These are phyloP conservation scores for Flammula alnicola DNA, from an alignment of 1,284 basidiomycete species.

Conservation along the genomic window DNA sequence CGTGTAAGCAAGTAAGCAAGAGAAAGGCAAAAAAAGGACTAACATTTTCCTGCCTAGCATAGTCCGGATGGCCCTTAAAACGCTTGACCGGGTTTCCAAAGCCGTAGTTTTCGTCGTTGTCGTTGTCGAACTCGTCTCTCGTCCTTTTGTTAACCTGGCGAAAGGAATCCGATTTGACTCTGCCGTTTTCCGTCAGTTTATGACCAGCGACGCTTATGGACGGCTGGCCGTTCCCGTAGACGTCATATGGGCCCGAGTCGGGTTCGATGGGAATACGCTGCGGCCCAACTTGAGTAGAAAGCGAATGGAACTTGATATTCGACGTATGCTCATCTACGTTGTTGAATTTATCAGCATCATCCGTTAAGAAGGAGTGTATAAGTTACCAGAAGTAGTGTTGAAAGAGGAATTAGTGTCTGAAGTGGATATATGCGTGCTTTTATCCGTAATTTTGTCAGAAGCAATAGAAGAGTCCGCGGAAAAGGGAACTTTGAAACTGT, in stretches of 20 bases:
- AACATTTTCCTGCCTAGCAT: constrained; percentile 6
- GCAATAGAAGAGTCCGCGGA: constrained; percentile 3
- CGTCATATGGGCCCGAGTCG: constrained; percentile 11
- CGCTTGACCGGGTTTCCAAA: constrained; percentile 17
- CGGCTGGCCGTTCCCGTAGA: background rate
- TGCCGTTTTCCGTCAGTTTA: constrained; percentile 20
- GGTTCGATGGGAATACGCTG: constrained; percentile 29
- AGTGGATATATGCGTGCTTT: constrained; percentile 30
- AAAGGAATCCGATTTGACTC: constrained; percentile 7
- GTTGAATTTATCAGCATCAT: background rate
- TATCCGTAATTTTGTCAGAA: constrained; percentile 5
- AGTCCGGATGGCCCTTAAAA: constrained; percentile 9
- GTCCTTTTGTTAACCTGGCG: constrained; percentile 16
- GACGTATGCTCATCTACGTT: background rate
- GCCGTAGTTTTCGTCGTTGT: constrained; percentile 7
- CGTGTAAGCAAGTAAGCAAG: background rate
- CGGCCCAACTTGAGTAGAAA: constrained; percentile 26
- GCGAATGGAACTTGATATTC: constrained; percentile 8
- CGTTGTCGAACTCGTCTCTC: constrained; percentile 14
- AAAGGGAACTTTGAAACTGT: constrained; percentile 22
- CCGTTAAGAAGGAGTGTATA: background rate
- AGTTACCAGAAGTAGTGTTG: background rate
- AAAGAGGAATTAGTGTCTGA: constrained; percentile 4
- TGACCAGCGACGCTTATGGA: constrained; percentile 1
- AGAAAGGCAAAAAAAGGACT: background rate